phyloP scores from a whole-genome alignment of 495 filamentous ascomycete species.

The Penicillium silybi region DNA sequence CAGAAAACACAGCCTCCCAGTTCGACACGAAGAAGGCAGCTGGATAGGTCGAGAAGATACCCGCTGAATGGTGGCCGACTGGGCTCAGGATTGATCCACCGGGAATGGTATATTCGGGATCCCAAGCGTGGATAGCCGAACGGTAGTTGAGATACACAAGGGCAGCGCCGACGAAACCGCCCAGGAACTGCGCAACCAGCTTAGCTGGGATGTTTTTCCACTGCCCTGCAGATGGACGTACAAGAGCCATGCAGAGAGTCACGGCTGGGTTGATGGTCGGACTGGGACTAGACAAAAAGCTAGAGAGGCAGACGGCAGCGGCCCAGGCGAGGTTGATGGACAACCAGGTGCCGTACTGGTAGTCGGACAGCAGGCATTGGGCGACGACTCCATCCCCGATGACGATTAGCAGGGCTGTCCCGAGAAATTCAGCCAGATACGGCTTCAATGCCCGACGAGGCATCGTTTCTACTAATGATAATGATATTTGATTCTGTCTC shows the following conservation, averaged over 20 bases:
- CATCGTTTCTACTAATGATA: slow-evolving; percentile 9
- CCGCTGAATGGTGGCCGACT: slow-evolving; percentile 31
- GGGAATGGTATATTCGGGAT: slow-evolving; percentile 37
- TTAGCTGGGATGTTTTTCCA: slow-evolving; percentile 30
- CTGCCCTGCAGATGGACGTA: slow-evolving; percentile 27
- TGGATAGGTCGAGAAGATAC: slow-evolving; percentile 35
- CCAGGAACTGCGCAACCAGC: slow-evolving; percentile 29
- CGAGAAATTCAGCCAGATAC: slow-evolving; percentile 35
- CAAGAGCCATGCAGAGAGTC: slow-evolving; percentile 25
- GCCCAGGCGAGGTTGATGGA: slow-evolving; percentile 39
- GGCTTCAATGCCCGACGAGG: slow-evolving; percentile 31
- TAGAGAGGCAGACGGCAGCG: slow-evolving; percentile 26
- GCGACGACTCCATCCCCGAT: slow-evolving; percentile 37
- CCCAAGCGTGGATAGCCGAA: slow-evolving; percentile 32
- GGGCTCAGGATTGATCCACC: slow-evolving; percentile 35
- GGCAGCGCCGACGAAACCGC: slow-evolving; percentile 32
- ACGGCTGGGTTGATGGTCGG: slow-evolving; percentile 32
- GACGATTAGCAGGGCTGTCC: slow-evolving; percentile 32
- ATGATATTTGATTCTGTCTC: not conserved
- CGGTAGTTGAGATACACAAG: slow-evolving; percentile 37
- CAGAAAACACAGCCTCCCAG: slow-evolving; percentile 34
- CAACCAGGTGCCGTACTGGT: slow-evolving; percentile 36
- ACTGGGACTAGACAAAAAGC: slow-evolving; percentile 29
- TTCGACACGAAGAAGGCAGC: slow-evolving; percentile 24
- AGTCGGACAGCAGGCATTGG: slow-evolving; percentile 33